Percentiles rank a stretch among this genome's conserved stretches.
These are phyloP conservation scores for Cercis canadensis DNA, from an alignment of 306 rosid genomes.

Conservation along the genomic window DNA sequence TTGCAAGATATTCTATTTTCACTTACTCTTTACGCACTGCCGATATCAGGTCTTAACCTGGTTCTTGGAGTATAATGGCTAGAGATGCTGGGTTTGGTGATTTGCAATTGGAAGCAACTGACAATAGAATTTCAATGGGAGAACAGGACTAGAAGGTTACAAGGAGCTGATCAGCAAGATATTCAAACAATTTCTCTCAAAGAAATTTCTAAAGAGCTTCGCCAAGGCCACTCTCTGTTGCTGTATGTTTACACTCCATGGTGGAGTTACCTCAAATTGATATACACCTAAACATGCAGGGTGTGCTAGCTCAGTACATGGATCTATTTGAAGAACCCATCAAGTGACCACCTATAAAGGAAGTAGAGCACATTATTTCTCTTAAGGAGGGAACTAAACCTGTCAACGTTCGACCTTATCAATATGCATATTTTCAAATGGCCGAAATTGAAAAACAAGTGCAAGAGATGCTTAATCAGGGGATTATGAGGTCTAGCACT, in stretches of 20 bases:
- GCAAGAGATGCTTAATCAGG: not conserved
- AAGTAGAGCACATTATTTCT: not conserved
- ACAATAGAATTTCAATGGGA: not conserved
- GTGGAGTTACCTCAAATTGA: no score
- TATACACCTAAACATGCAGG: no score
- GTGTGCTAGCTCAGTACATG: no score
- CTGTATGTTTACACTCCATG: not conserved
- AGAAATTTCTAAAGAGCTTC: not conserved
- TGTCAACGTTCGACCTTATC: not conserved
- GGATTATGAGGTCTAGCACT: not conserved
- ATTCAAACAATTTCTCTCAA: not conserved
- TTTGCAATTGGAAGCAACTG: not conserved
- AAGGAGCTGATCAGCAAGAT: not conserved
- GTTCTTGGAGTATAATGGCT: not conserved
- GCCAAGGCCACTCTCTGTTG: not conserved
- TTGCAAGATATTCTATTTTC: not conserved
- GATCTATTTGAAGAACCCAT: no score
- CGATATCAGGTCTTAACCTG: not conserved
- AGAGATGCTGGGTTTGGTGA: not conserved
- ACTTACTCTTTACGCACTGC: not conserved
- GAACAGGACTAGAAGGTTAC: not conserved
- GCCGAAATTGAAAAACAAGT: not conserved
- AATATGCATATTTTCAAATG: not conserved
- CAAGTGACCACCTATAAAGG: no score
- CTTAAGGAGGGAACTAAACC: not conserved